These are phyloP conservation scores for Globisporangium solare DNA, from an alignment of 352 stramenopile genomes.

Conservation along the genomic window DNA sequence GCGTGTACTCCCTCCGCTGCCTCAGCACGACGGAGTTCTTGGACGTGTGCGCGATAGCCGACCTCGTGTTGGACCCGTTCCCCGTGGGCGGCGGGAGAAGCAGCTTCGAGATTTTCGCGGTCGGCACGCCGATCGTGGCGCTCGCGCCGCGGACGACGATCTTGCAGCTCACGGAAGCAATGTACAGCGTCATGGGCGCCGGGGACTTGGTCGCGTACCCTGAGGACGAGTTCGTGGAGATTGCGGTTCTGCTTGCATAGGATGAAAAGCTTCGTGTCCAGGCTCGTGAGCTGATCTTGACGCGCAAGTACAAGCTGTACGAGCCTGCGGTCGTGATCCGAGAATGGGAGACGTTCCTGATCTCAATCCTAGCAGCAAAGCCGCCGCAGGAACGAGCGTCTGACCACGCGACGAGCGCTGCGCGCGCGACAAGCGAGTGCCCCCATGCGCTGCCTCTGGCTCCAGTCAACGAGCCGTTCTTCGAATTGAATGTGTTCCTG, in stretches of 20 bases:
- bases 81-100: constrained; percentile 54
- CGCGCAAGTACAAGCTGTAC: constrained; percentile 30
- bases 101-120: constrained; percentile 55
- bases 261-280: constrained; percentile 14
- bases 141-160: constrained; percentile 43
- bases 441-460: too few species aligned
- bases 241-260: constrained; percentile 23
- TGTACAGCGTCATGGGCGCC: constrained; percentile 57
- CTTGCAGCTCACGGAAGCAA: constrained; percentile 52
- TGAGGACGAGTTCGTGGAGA: constrained; percentile 20
- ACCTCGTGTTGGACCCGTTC: constrained; percentile 60
- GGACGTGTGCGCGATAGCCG: constrained; percentile 29
- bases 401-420: too few species aligned
- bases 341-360: constrained; percentile 47
- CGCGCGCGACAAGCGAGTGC: too few species aligned
- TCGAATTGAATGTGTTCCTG: not conserved
- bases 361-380: constrained; percentile 14
- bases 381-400: constrained; percentile 4
- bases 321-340: constrained; percentile 21
- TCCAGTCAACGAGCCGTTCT: constrained; percentile 7
- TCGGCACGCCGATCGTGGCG: constrained; percentile 55
- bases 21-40: constrained; percentile 39
- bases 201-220: constrained; percentile 21
- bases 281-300: constrained; percentile 24
- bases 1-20: constrained; percentile 40